These are phyloP conservation scores for Gilbertella persicaria DNA, from an alignment of 371 early-diverging fungal species.

Conservation along the genomic window DNA sequence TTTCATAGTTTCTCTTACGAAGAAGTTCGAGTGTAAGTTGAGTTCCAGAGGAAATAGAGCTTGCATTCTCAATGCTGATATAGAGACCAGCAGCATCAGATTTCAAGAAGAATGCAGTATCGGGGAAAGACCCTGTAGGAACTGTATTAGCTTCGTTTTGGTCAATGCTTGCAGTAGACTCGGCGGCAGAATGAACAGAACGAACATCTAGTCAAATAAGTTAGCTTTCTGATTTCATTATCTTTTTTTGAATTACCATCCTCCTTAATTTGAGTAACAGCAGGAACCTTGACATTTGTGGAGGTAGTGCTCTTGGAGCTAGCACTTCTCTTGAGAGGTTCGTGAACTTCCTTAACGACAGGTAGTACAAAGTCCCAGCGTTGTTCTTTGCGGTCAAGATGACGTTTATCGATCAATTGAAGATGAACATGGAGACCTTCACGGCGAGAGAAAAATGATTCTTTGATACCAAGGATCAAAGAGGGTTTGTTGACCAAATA, in stretches of 20 bases:
- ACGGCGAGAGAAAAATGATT: conserved; percentile 48
- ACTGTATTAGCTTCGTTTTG: conserved; percentile 27
- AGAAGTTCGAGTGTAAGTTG: conserved; percentile 34
- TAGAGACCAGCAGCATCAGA: conserved; percentile 35
- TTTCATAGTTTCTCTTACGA: conserved; percentile 37
- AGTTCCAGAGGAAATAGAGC: conserved; percentile 21
- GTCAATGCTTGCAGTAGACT: conserved; percentile 35
- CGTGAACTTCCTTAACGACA: conserved; percentile 24
- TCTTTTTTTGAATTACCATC: conserved; percentile 26
- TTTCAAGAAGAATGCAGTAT: conserved; percentile 44
- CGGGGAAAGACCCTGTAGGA: conserved; percentile 42
- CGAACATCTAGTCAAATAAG: conserved; percentile 31
- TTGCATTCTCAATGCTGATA: conserved; percentile 33
- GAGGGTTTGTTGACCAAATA: conserved; percentile 41
- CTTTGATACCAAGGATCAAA: conserved; percentile 56
- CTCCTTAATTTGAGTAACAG: conserved; percentile 39
- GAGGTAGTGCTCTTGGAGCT: conserved; percentile 18
- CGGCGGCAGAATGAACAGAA: conserved; percentile 32
- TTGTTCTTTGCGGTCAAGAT: conserved; percentile 43
- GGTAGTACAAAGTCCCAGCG: conserved; percentile 51
- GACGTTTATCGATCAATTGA: conserved; percentile 40
- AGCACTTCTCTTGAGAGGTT: conserved; percentile 11
- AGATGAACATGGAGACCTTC: conserved; percentile 53
- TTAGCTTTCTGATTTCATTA: background rate
- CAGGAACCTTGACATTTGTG: conserved; percentile 8